A percentile compares a stretch with the other conserved stretches of the same genome.
phyloP scores from a whole-genome alignment of 768 basidiomycete genomes.

The Gautieria morchelliformis region DNA sequence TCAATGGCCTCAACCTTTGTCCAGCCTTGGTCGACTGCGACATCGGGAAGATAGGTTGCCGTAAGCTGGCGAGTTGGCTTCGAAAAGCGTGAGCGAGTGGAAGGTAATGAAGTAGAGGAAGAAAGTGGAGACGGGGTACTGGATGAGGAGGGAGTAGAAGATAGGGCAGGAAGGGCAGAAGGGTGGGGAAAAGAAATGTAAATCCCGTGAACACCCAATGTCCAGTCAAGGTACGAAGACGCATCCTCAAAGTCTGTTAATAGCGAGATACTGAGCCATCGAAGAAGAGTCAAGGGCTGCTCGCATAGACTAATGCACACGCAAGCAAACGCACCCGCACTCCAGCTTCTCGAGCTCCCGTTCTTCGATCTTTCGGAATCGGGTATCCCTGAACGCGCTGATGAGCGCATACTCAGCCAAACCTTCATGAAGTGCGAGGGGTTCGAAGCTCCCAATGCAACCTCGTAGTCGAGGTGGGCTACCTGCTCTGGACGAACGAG shows the following conservation, averaged over 20 bases:
- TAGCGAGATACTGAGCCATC: slow-evolving; percentile 63
- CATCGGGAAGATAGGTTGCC: slow-evolving; percentile 90
- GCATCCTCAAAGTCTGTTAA: slow-evolving; percentile 90
- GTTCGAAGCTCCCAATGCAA: slow-evolving; percentile 91
- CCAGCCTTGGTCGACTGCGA: slow-evolving; percentile 93
- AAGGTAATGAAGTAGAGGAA: slow-evolving; percentile 49
- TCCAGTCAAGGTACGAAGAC: slow-evolving; percentile 85
- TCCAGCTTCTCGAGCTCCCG: slow-evolving; percentile 72
- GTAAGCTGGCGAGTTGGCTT: slow-evolving; percentile 51
- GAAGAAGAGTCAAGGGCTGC: slow-evolving; percentile 1
- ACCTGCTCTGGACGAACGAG: slow-evolving; percentile 48
- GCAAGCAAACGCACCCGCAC: slow-evolving; percentile 59
- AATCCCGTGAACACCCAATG: slow-evolving; percentile 86
- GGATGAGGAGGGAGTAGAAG: slow-evolving; percentile 31
- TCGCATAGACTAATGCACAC: slow-evolving; percentile 2
- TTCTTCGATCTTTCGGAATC: slow-evolving; percentile 73
- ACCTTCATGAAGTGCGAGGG: slow-evolving; percentile 63
- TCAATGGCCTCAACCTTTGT: slow-evolving; percentile 81
- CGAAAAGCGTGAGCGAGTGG: slow-evolving; percentile 15
- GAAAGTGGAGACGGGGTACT: slow-evolving; percentile 63
- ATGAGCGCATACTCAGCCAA: slow-evolving; percentile 84
- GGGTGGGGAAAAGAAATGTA: slow-evolving; percentile 82
- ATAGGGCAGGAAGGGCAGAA: slow-evolving; percentile 34
- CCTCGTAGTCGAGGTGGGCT: slow-evolving; percentile 65
- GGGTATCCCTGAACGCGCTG: slow-evolving; percentile 81